These are phyloP conservation scores for Phytophthora uliginosa DNA, from an alignment of 352 stramenopile species.

Conservation along the genomic window DNA sequence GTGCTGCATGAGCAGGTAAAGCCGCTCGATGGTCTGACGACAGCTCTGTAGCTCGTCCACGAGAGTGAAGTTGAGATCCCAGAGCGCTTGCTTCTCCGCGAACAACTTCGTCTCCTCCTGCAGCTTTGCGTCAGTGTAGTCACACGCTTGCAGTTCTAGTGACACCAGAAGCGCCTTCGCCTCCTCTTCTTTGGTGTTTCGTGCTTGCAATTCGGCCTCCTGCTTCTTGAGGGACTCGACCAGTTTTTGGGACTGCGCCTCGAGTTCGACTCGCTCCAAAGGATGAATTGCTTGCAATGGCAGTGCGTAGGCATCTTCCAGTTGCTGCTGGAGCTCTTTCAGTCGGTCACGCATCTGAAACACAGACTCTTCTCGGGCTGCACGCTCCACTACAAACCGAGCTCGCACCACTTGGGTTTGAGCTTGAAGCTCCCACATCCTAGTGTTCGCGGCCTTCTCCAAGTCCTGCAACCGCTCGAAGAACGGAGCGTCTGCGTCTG, in stretches of 20 bases:
- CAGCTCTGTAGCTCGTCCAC: slow-evolving; percentile 50
- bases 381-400: slow-evolving; percentile 73
- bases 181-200: slow-evolving; percentile 45
- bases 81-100: slow-evolving; percentile 70
- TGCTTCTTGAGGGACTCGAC: slow-evolving; percentile 37
- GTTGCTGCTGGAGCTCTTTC: slow-evolving; percentile 45
- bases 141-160: slow-evolving; percentile 56
- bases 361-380: slow-evolving; percentile 62
- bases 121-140: slow-evolving; percentile 56
- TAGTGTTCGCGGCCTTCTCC: slow-evolving; percentile 57
- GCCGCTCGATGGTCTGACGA: slow-evolving; percentile 52
- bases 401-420: slow-evolving; percentile 64
- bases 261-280: slow-evolving; percentile 55
- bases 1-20: slow-evolving; percentile 47
- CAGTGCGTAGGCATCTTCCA: slow-evolving; percentile 57
- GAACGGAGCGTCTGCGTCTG: slow-evolving; percentile 54
- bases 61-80: slow-evolving; percentile 59
- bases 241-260: slow-evolving; percentile 37
- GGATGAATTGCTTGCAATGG: slow-evolving; percentile 64
- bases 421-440: slow-evolving; percentile 65
- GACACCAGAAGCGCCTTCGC: slow-evolving; percentile 54
- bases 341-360: slow-evolving; percentile 64
- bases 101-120: slow-evolving; percentile 70
- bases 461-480: slow-evolving; percentile 53
- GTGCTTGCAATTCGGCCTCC: slow-evolving; percentile 24